Evolutionary conservation across 345 rosid species (phyloP).

Genomic region (Leavenworthia alabamica): DNA sequence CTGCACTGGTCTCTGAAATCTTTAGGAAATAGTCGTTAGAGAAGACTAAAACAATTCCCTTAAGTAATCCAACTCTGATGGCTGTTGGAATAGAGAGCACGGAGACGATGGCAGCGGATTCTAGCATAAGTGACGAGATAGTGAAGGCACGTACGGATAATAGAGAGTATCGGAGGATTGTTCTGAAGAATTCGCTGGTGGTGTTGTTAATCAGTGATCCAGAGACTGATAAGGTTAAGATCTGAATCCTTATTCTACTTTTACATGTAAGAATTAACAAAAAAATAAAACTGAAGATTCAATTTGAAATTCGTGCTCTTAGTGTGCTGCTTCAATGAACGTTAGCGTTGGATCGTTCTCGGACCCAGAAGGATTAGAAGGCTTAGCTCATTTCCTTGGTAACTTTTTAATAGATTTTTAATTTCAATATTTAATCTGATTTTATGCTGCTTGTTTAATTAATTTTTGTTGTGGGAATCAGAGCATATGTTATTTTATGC

Average conservation of each 20-base stretch:
- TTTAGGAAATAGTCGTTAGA: not conserved
- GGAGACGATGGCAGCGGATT: not conserved
- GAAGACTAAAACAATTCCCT: not conserved
- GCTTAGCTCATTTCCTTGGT: conserved; percentile 98
- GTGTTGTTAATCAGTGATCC: conserved; percentile 76
- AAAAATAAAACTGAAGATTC: not conserved
- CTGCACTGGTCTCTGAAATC: not conserved
- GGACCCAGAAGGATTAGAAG: conserved; percentile 77
- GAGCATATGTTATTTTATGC: conserved; percentile 97
- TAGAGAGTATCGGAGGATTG: conserved; percentile 61
- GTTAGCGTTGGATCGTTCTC: conserved; percentile 69
- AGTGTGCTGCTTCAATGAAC: conserved; percentile 92
- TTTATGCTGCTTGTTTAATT: not conserved
- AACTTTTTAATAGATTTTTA: not conserved
- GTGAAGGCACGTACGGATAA: conserved; percentile 66
- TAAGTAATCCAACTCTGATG: conserved; percentile 27
- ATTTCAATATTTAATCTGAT: not conserved
- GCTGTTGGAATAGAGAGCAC: conserved; percentile 34
- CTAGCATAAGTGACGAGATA: conserved; percentile 31
- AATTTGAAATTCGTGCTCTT: not conserved
- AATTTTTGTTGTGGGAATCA: not conserved
- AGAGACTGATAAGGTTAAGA: conserved; percentile 64
- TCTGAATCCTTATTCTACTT: not conserved
- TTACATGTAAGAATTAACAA: no score
- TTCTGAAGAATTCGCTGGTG: conserved; percentile 58